Conservation (phyloP, 2,329 filamentous ascomycete species). For the Dothiorella sarmentorum region DNA sequence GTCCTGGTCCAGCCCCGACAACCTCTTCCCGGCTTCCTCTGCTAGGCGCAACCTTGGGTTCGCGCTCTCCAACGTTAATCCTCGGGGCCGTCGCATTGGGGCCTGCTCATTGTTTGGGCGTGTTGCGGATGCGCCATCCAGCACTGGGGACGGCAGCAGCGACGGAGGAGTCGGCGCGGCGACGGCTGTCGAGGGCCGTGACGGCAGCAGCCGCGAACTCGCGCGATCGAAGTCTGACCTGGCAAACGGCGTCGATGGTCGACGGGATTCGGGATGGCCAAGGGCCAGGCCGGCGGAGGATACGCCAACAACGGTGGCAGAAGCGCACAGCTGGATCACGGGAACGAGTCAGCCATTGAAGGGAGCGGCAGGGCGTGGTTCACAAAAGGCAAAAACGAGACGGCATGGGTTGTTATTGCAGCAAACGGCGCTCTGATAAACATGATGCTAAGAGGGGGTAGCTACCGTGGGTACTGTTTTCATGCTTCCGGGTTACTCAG, state of each 20-base stretch:
- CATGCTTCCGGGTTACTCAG: conserved; percentile 40
- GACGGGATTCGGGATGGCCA: conserved; percentile 47
- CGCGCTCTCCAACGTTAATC: conserved; percentile 32
- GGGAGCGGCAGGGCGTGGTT: conserved; percentile 20
- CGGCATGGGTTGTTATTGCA: not conserved
- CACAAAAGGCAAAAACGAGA: not conserved
- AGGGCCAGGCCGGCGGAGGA: conserved; percentile 58
- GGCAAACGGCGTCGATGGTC: conserved; percentile 2
- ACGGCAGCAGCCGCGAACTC: not conserved
- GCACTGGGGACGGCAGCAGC: not conserved
- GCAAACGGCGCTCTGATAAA: not conserved
- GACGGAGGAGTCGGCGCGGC: not conserved
- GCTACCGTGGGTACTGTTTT: conserved; percentile 46
- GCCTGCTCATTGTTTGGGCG: conserved; percentile 9
- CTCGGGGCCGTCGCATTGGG: conserved; percentile 23
- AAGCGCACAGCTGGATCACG: conserved; percentile 57
- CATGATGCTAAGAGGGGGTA: not conserved
- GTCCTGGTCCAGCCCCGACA: not conserved
- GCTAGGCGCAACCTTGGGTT: conserved; percentile 24
- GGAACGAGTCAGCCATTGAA: conserved; percentile 36
- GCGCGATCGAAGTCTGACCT: not conserved
- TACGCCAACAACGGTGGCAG: conserved; percentile 58
- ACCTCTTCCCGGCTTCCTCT: conserved; percentile 20
- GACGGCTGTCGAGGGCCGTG: conserved; percentile 4
- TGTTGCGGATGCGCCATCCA: conserved; percentile 7